Percentiles rank a stretch among this genome's conserved stretches.
Conservation (phyloP, 768 basidiomycete genomes). For the Antrodiella citrinella region DNA sequence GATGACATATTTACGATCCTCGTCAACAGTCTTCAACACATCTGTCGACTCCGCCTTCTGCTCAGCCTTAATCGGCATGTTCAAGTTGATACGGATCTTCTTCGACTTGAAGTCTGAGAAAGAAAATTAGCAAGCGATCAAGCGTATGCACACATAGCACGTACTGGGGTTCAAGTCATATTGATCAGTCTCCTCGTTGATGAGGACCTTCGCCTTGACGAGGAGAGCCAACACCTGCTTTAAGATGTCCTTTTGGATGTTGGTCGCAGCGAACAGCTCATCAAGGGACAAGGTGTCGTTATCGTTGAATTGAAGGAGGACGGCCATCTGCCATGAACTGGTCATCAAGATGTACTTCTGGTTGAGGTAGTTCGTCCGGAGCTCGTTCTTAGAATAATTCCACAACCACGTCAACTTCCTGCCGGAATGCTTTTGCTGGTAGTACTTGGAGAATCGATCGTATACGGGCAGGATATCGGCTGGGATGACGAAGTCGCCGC, state of each 20-base stretch:
- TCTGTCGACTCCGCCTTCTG: constrained; percentile 86
- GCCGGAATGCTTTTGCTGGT: constrained; percentile 88
- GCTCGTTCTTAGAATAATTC: constrained; percentile 97
- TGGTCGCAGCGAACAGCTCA: constrained; percentile 73
- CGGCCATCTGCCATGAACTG: constrained; percentile 90
- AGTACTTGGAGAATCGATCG: constrained; percentile 88
- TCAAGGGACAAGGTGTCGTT: constrained; percentile 78
- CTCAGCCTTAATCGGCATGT: constrained; percentile 90
- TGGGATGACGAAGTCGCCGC: constrained; percentile 84
- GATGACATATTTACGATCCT: constrained; percentile 94
- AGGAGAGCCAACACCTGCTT: constrained; percentile 51
- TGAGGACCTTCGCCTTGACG: constrained; percentile 82
- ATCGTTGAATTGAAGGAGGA: constrained; percentile 91
- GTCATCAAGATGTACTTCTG: constrained; percentile 97
- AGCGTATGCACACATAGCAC: constrained; percentile 10
- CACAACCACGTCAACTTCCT: constrained; percentile 97
- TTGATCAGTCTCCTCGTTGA: constrained; percentile 82
- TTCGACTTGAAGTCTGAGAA: constrained; percentile 77
- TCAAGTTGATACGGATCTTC: constrained; percentile 89
- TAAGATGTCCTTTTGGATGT: constrained; percentile 73
- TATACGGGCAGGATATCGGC: constrained; percentile 81
- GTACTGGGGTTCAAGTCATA: constrained; percentile 86
- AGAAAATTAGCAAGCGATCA: neutral
- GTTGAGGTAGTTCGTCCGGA: constrained; percentile 85
- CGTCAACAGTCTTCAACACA: constrained; percentile 90